Evolutionary conservation across 2,329 filamentous ascomycete genomes (phyloP).

Genomic region (Beauveria bassiana): DNA sequence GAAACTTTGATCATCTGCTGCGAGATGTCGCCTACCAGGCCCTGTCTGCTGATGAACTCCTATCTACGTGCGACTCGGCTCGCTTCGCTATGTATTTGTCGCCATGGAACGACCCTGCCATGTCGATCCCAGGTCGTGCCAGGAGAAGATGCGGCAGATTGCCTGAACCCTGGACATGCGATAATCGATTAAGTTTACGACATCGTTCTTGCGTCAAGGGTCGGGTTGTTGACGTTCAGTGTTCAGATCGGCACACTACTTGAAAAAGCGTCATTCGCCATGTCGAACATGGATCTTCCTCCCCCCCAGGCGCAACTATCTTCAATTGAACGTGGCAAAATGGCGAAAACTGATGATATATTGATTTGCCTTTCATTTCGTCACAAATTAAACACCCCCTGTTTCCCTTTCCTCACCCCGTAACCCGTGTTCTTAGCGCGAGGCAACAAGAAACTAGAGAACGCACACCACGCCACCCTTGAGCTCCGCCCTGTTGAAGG

Average conservation of each 20-base stretch:
- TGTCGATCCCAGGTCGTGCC: not conserved
- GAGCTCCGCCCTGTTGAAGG: not conserved
- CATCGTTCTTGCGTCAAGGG: not conserved
- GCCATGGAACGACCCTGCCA: not conserved
- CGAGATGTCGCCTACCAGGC: not conserved
- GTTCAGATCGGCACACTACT: too few species aligned
- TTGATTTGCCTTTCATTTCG: not conserved
- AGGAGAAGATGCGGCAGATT: not conserved
- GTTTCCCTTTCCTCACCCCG: not conserved
- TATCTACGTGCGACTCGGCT: too few species aligned
- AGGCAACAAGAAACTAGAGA: not conserved
- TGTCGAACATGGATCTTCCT: not conserved
- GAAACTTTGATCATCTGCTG: not conserved
- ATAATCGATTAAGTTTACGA: not conserved
- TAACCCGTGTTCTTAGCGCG: not conserved
- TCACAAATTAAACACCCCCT: too few species aligned
- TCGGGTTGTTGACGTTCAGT: too few species aligned
- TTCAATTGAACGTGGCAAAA: slow-evolving; percentile 6
- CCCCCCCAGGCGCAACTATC: not conserved
- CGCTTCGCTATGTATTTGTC: not conserved
- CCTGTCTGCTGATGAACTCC: not conserved
- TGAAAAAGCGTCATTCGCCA: not conserved
- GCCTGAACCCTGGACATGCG: not conserved
- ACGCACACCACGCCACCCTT: not conserved
- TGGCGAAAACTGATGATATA: not conserved